These are phyloP conservation scores for Dioscorea cayenensis DNA, from an alignment of 116 monocot genomes.

Conservation along the genomic window DNA sequence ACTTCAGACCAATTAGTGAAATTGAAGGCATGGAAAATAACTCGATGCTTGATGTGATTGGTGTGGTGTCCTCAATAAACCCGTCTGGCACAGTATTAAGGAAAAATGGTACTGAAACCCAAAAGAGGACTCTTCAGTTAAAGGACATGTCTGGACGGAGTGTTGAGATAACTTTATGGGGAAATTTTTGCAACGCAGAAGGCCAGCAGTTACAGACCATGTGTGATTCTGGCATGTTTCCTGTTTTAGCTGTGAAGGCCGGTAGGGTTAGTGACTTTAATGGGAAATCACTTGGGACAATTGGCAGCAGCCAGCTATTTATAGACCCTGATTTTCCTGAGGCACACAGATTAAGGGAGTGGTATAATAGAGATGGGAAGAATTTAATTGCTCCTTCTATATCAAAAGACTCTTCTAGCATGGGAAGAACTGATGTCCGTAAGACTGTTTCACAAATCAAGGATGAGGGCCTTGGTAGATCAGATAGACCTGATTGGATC, in stretches of 20 bases:
- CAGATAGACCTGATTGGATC: constrained; percentile 46
- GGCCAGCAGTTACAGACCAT: constrained; percentile 28
- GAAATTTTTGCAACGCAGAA: constrained; percentile 31
- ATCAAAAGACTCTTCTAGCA: constrained; percentile 19
- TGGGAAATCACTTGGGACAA: constrained; percentile 42
- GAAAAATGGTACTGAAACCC: constrained; percentile 45
- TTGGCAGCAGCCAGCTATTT: constrained; percentile 36
- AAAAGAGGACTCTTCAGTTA: constrained; percentile 29
- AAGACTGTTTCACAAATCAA: constrained; percentile 39
- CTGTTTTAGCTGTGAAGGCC: constrained; percentile 42
- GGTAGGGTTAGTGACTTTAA: constrained; percentile 37
- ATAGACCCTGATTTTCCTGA: constrained; percentile 34
- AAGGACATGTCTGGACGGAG: constrained; percentile 40
- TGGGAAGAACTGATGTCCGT: constrained; percentile 23
- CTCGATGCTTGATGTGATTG: constrained; percentile 36
- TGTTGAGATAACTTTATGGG: constrained; percentile 41
- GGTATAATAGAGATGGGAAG: constrained; percentile 31
- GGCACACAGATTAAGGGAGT: constrained; percentile 21
- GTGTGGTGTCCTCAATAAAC: constrained; percentile 32
- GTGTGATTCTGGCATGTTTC: constrained; percentile 28
- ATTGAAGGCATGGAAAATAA: constrained; percentile 33
- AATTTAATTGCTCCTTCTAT: constrained; percentile 18
- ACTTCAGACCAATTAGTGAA: constrained; percentile 26
- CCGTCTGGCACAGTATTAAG: constrained; percentile 22
- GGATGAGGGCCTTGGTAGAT: constrained; percentile 37